Percentiles rank a stretch among this genome's conserved stretches.
Evolutionary conservation across 768 basidiomycete species (phyloP).

Genomic region (Porphyrellus cyaneotinctus): DNA sequence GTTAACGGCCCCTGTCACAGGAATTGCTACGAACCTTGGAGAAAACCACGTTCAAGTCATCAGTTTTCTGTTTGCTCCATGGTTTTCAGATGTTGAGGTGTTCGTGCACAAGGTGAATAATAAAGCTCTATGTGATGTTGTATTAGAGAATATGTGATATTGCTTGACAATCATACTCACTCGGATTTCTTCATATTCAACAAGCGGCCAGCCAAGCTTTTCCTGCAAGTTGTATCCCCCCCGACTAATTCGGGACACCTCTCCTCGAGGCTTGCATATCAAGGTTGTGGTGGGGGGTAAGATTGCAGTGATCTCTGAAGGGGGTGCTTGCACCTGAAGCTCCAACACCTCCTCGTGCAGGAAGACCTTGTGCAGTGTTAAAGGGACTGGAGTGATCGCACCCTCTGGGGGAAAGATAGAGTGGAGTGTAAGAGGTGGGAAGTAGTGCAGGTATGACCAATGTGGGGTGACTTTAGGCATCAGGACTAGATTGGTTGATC

Average conservation of each 20-base stretch:
- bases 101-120: neutral
- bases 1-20: too few species aligned
- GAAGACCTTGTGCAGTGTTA: neutral
- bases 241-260: neutral
- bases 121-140: neutral
- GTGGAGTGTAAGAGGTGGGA: neutral
- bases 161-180: neutral
- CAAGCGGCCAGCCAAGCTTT: neutral
- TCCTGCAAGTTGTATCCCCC: neutral
- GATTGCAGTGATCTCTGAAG: too few species aligned
- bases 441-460: neutral
- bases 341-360: neutral
- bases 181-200: neutral
- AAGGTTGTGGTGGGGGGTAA: neutral
- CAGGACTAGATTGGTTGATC: too few species aligned
- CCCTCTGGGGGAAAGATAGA: neutral
- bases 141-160: neutral
- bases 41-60: neutral
- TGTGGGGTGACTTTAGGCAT: too few species aligned
- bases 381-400: neutral
- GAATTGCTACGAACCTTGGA: neutral
- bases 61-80: neutral
- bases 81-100: neutral
- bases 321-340: too few species aligned
- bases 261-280: neutral